phyloP scores from a whole-genome alignment of 2,329 filamentous ascomycete species.

The Xylariomycetidae sp. region DNA sequence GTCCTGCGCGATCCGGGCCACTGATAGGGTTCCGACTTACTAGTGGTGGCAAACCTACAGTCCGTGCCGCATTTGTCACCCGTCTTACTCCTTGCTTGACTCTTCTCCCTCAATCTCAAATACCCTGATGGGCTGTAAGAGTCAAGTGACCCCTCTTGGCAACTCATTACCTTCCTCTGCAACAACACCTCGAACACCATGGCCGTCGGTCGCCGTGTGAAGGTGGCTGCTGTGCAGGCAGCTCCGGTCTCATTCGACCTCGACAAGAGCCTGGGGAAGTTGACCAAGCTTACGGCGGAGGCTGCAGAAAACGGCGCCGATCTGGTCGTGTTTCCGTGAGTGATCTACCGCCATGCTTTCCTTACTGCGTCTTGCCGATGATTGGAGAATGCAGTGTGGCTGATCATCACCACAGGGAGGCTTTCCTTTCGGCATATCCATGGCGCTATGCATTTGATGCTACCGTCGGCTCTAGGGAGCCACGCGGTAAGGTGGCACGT shows the following conservation, averaged over 20 bases:
- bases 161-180: not conserved
- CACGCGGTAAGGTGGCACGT: constrained; percentile 25
- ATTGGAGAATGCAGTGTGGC: not conserved
- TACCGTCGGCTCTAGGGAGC: constrained; percentile 34
- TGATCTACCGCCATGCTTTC: constrained; percentile 6
- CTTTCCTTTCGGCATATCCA: constrained; percentile 35
- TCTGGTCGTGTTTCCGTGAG: constrained; percentile 35
- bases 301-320: constrained; percentile 31
- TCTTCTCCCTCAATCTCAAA: too few species aligned
- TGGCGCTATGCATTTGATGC: constrained; percentile 37
- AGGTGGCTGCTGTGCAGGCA: constrained; percentile 35
- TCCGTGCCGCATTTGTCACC: too few species aligned
- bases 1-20: too few species aligned
- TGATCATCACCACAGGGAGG: constrained; percentile 24
- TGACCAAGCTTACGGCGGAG: constrained; percentile 27
- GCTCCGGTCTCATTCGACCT: constrained; percentile 34
- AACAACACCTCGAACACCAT: constrained; percentile 5
- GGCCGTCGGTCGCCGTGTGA: constrained; percentile 21
- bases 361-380: too few species aligned
- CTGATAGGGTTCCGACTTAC: too few species aligned
- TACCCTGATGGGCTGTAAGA: too few species aligned
- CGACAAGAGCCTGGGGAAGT: constrained; percentile 29
- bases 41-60: too few species aligned
- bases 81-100: too few species aligned
- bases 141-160: too few species aligned